Evolutionary conservation across 768 basidiomycete genomes (phyloP), one percentile per base, ranked within the genome.

Genomic region (Grammothele lineata): DNA sequence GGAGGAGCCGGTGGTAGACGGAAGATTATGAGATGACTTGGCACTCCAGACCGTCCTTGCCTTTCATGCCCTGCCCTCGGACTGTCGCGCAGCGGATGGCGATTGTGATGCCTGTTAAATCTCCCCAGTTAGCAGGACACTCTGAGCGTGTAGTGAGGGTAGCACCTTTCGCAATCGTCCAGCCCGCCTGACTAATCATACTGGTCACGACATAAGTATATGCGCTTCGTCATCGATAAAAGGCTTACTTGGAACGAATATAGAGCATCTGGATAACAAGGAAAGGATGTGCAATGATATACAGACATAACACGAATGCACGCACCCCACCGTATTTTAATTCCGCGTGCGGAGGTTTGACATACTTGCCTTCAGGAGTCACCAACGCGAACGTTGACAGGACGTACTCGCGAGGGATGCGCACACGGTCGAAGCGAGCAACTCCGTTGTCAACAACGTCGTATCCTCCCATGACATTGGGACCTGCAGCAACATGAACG

Each of bases 21-120:
- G 84, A 81, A 15, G 87, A 85, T 54, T 88, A 87, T 3, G 66
- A 66, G 59, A 90, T 83, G 9, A 81, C 77, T 65, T 83, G 85
- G 1, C 68, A 71, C 57, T 89, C 87, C 10, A 83, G 62, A 11
- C 78, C 77, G 45, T 73, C 67, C 2, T 72, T 36, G 17, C 72
- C 74, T 22, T 57, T 57, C 57, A 72, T 70, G 11, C 86, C 85
- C 61, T 89, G 87, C 32, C 87, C 68, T 5, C 86, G 77, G 34
- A 87, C 82, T 7, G 80, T 84, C 4, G 78, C 71, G 57, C 89
- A 90, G 1, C 87, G 77, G 32, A 87, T 77, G 0, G 86, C 70
- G 32, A 88, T 73, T 3, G 76, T 83, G 12, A 75, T 75, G 50
- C 75, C 79, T 79, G 54, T 12, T 8, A 15, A 11, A 14, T 25